Evolutionary conservation across 2,329 filamentous ascomycete species (phyloP).

Genomic region (Xylaria sp.): DNA sequence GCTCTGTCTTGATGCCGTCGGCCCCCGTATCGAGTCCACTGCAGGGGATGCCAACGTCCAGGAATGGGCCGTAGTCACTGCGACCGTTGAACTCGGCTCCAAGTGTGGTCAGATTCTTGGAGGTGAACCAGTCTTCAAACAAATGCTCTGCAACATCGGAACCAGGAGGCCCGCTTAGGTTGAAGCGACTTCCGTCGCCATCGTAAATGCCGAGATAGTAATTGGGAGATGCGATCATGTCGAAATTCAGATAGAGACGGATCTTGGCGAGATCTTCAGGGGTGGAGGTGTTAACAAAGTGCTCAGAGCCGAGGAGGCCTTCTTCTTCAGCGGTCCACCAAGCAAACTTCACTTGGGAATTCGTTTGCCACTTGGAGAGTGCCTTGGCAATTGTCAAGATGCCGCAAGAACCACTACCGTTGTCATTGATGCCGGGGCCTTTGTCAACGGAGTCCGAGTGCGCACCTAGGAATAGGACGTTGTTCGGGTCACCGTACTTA

Average conservation of each 20-base stretch:
- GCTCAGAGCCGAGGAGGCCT: conserved; percentile 68
- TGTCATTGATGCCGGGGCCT: conserved; percentile 74
- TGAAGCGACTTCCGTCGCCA: conserved; percentile 65
- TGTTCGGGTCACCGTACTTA: conserved; percentile 65
- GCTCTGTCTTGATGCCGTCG: conserved; percentile 65
- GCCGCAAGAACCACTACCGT: conserved; percentile 68
- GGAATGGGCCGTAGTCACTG: conserved; percentile 54
- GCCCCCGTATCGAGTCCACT: conserved; percentile 77
- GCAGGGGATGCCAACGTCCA: conserved; percentile 56
- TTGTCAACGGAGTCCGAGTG: conserved; percentile 70
- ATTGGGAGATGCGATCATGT: conserved; percentile 69
- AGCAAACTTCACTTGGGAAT: conserved; percentile 69
- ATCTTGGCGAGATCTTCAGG: conserved; percentile 64
- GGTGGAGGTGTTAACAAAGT: conserved; percentile 61
- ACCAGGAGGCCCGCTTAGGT: conserved; percentile 63
- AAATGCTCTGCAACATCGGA: conserved; percentile 64
- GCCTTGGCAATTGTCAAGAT: conserved; percentile 68
- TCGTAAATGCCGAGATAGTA: conserved; percentile 60
- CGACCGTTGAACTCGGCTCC: conserved; percentile 64
- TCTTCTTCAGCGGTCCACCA: conserved; percentile 74
- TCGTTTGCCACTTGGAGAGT: conserved; percentile 66
- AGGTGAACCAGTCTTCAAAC: conserved; percentile 61
- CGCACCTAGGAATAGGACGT: conserved; percentile 67
- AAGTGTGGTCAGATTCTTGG: conserved; percentile 60
- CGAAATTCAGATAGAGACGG: conserved; percentile 69